Evolutionary conservation across 306 rosid genomes (phyloP).

Genomic region (Parietaria judaica): DNA sequence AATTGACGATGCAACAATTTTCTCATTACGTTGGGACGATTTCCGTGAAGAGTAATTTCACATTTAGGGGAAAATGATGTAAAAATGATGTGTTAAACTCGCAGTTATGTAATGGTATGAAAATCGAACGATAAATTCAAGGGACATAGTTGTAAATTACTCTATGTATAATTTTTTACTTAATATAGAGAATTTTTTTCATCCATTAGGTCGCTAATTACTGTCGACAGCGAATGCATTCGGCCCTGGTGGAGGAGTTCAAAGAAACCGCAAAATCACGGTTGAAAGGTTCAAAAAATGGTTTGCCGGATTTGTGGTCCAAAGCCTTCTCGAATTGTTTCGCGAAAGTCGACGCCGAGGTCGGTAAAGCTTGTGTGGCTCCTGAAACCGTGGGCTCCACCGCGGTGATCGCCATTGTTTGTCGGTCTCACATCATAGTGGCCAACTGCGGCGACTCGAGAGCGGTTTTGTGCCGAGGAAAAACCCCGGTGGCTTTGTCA

Average conservation of each 20-base stretch:
- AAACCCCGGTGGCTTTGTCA: constrained; percentile 57
- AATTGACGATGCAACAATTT: too few species aligned
- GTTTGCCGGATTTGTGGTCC: constrained; percentile 53
- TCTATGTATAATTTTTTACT: neutral
- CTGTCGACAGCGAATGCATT: constrained; percentile 61
- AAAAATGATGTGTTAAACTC: too few species aligned
- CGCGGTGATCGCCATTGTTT: constrained; percentile 63
- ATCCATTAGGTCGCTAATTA: constrained; percentile 64
- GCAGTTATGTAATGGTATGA: too few species aligned
- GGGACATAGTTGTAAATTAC: too few species aligned
- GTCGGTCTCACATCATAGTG: constrained; percentile 48
- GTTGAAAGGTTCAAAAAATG: constrained; percentile 16
- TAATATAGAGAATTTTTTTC: constrained; percentile 10
- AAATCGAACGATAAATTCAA: too few species aligned
- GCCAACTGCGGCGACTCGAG: constrained; percentile 85
- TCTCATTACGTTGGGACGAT: too few species aligned
- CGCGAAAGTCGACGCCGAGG: constrained; percentile 56
- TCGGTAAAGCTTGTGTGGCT: constrained; percentile 48
- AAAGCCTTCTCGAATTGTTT: constrained; percentile 54
- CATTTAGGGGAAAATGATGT: too few species aligned
- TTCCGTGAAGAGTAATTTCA: too few species aligned
- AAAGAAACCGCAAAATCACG: constrained; percentile 28
- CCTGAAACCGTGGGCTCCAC: constrained; percentile 84
- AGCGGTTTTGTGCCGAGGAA: constrained; percentile 71
- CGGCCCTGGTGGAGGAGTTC: constrained; percentile 53